Evolutionary conservation across 108 stramenopile genomes (phyloP).

Genomic region (Nitzschia putrida): DNA sequence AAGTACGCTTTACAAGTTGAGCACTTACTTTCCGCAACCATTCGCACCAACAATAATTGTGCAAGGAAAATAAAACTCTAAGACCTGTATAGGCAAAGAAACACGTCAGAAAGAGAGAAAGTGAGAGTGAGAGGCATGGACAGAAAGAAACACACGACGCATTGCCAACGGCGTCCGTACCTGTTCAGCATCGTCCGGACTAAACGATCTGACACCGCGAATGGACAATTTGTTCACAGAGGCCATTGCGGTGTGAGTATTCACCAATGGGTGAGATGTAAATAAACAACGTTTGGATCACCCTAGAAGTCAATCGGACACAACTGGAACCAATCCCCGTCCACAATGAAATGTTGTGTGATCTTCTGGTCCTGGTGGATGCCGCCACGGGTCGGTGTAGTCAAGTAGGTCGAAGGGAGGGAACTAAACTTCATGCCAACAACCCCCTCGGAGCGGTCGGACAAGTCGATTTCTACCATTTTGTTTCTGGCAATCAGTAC

Average conservation of each 20-base stretch:
- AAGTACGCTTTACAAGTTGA: neutral
- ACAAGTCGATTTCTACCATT: too few relatives aligned
- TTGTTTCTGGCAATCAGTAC: too few relatives aligned
- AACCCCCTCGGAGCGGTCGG: too few relatives aligned
- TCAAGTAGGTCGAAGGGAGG: too few relatives aligned
- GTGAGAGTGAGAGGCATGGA: neutral
- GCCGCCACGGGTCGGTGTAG: too few relatives aligned
- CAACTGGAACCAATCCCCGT: too few relatives aligned
- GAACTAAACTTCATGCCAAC: too few relatives aligned
- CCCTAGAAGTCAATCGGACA: too few relatives aligned
- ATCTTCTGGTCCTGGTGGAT: too few relatives aligned
- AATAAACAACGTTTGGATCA: too few relatives aligned
- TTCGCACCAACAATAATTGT: constrained; percentile 98
- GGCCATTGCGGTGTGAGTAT: constrained; percentile 62
- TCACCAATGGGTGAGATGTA: too few relatives aligned
- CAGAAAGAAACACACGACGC: constrained; percentile 1
- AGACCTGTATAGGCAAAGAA: constrained; percentile 34
- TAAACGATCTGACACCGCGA: constrained; percentile 94
- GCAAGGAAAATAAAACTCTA: constrained; percentile 95
- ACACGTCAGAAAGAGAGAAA: neutral
- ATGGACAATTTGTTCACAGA: constrained; percentile 94
- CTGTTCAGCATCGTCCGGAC: constrained; percentile 94
- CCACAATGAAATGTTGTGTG: too few relatives aligned
- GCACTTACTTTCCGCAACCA: constrained; percentile 66
- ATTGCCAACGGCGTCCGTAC: neutral